Base-by-base conservation (phyloP, 2,329 filamentous ascomycete species). In the Ceratocystis destructans region DNA sequence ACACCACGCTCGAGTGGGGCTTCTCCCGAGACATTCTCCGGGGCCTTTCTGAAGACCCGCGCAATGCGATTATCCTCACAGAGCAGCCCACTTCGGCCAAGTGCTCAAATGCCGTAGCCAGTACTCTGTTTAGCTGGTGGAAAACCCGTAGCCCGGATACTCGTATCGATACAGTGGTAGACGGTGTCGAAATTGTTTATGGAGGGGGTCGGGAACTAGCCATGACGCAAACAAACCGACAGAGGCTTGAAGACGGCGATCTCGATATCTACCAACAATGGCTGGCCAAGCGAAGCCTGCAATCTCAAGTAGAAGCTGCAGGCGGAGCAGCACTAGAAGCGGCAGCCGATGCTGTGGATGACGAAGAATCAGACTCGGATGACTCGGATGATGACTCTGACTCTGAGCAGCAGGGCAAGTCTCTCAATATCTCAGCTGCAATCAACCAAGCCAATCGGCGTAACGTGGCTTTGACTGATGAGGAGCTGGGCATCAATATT, bases 1-100 rank as follows among this genome's bases (percentile, higher is more conserved):
- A 97, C 73, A 83, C 86, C 2, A 95, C 89, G 37, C 77, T 97
- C 22, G 90, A 96, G 71, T 99, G 94, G 94, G 94, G 94, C 0
- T 96, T 96, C 72, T 95, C 94, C 0, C 90, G 88, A 71, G 86
- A 93, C 64, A 80, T 92, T 0, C 77, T 99, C 62, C 85, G 83
- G 69, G 81, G 82, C 8, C 80, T 99, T 66, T 90, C 90, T 0
- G 81, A 83, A 67, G 88, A 95, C 70, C 78, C 87, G 1, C 85
- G 86, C 53, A 99, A 96, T 73, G 78, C 97, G 59, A 83, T 99
- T 45, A 85, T 99, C 64, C 76, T 99, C 55, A 96, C 93, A 0
- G 92, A 97, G 71, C 84, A 86, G 69, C 80, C 84, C 1, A 78
- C 78, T 0, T 87, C 84, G 0, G 53, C 53, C 28, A 31, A n/a